Evolutionary conservation across 345 rosid genomes (phyloP).

Genomic region (Populus nigra): DNA sequence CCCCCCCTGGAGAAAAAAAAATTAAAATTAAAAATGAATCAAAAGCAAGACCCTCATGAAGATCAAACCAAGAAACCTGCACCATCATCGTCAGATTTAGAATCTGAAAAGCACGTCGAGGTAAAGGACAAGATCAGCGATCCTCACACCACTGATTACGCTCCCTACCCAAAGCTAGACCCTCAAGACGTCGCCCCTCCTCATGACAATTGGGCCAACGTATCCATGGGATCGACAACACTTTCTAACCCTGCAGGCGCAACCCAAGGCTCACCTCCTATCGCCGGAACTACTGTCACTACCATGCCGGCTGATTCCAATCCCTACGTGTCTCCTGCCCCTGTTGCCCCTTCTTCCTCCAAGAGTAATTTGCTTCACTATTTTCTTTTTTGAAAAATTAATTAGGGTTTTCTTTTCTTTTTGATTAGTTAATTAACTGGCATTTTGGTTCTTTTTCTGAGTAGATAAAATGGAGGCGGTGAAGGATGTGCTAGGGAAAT

Average conservation of each 20-base stretch:
- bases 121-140: not conserved
- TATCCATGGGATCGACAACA: slow-evolving; percentile 23
- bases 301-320: slow-evolving; percentile 80
- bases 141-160: slow-evolving; percentile 65
- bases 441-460: not conserved
- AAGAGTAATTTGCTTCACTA: slow-evolving; percentile 45
- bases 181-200: slow-evolving; percentile 74
- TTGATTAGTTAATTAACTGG: not conserved
- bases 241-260: slow-evolving; percentile 8
- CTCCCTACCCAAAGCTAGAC: slow-evolving; percentile 86
- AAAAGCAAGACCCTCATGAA: not conserved
- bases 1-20: not conserved
- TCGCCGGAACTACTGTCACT: slow-evolving; percentile 52
- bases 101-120: slow-evolving; percentile 11
- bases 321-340: slow-evolving; percentile 69
- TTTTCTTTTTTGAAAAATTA: no score
- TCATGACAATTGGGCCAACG: slow-evolving; percentile 37
- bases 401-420: not conserved
- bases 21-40: not conserved
- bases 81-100: slow-evolving; percentile 11
- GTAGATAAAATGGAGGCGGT: slow-evolving; percentile 77
- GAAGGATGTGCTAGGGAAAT: slow-evolving; percentile 78
- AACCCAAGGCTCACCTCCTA: slow-evolving; percentile 37
- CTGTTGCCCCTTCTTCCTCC: slow-evolving; percentile 38
- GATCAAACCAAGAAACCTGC: not conserved